Evolutionary conservation across 176 grass and related monocot genomes (phyloP).

Genomic region (Alloteropsis semialata): DNA sequence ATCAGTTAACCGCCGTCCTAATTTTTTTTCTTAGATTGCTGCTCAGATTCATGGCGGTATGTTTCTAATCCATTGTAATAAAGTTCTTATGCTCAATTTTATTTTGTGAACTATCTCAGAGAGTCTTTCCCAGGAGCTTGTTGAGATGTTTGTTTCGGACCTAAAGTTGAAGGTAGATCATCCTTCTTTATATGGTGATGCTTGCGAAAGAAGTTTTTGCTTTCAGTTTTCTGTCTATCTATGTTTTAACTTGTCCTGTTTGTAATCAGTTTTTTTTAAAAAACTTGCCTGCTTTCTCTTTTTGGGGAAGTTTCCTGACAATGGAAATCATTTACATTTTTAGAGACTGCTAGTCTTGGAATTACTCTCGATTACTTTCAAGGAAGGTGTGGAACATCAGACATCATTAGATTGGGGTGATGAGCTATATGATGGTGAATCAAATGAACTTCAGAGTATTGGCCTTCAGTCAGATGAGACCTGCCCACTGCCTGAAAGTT

Average conservation of each 20-base stretch:
- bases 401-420: slow-evolving; percentile 40
- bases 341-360: slow-evolving; percentile 71
- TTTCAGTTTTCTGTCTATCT: not conserved
- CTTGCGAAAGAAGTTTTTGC: not conserved
- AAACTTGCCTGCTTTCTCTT: not conserved
- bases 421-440: slow-evolving; percentile 75
- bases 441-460: slow-evolving; percentile 45
- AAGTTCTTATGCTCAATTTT: slow-evolving; percentile 14
- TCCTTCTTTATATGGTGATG: not conserved
- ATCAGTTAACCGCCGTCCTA: too few species aligned
- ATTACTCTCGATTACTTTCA: slow-evolving; percentile 46
- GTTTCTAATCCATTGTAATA: not conserved
- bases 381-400: slow-evolving; percentile 32
- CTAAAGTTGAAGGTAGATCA: slow-evolving; percentile 70
- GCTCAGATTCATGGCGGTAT: not conserved
- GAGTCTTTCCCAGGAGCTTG: slow-evolving; percentile 62
- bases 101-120: slow-evolving; percentile 54
- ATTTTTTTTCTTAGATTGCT: not conserved
- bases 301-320: not conserved
- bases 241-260: slow-evolving; percentile 14
- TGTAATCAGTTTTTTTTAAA: slow-evolving; percentile 2
- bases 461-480: slow-evolving; percentile 55
- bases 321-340: slow-evolving; percentile 22
- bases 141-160: slow-evolving; percentile 78
- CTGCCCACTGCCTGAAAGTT: slow-evolving; percentile 36